Evolutionary conservation across 192 early-diverging fungal genomes (phyloP), one percentile per base, ranked within the genome.

Genomic region (Fimicolochytrium jonesii): DNA sequence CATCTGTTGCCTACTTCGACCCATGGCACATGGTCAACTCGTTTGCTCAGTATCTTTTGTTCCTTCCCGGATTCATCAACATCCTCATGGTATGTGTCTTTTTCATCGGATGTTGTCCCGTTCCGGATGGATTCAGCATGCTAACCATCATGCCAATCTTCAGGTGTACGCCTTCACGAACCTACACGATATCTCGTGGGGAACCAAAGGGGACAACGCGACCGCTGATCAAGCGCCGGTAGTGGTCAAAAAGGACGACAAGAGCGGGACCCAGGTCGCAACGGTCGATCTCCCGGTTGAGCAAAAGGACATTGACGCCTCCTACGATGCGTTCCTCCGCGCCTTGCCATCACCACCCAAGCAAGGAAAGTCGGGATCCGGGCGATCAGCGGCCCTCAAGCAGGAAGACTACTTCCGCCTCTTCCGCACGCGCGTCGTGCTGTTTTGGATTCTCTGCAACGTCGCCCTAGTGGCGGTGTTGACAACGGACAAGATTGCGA

Each of bases 1-100:
- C 66, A 0, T 67, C 66, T 0, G 28, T 85, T 36, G 29, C 79
- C 3, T 77, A 72, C 47, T 10, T 77, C 30, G 79, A 86, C 56
- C 76, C 77, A 3, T 76, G 72, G 69, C 84, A 86, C 50, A 78
- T 86, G 74, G 31, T 55, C 67, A 37, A 55, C 34, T 63, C 51
- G 26, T 56, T 63, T 29, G 20, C 71, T 18, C 66, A 64, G 47
- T 78, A 79, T 46, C 51, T 82, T 11, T 43, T 82, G 6, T 53
- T 82, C 35, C 53, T 80, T 17, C 80, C 80, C 25, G 60, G 60
- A 2, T 82, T 72, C 62, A 57, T 66, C 41, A 83, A 83, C 59
- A 80, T 83, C 47, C 64, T 83, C 22, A 80, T 76, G 72, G 81
- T n/a, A n/a, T n/a, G n/a, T n/a, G n/a, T n/a, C n/a, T n/a, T n/a